Conservation (phyloP, 1,139 yeast genomes). For the Pichia sp. region DNA sequence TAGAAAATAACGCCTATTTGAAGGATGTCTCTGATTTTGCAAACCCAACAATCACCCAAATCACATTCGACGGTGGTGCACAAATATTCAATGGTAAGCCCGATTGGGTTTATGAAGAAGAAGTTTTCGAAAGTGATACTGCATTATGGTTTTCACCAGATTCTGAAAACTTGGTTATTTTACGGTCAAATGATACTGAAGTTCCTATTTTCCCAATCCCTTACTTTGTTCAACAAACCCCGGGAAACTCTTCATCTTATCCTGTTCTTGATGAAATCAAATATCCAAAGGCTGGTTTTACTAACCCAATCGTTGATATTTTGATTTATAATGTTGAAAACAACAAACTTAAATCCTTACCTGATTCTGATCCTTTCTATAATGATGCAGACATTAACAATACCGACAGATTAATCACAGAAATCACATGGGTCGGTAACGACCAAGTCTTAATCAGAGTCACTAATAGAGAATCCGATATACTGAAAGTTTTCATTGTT, state of each 20-base stretch:
- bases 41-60: slow-evolving; percentile 28
- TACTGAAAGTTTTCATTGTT: slow-evolving; percentile 40
- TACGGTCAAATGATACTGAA: slow-evolving; percentile 49
- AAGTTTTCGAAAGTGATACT: slow-evolving; percentile 48
- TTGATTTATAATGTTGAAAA: slow-evolving; percentile 33
- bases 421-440: slow-evolving; percentile 45
- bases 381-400: slow-evolving; percentile 36
- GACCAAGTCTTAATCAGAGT: slow-evolving; percentile 40
- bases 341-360: slow-evolving; percentile 36
- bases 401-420: slow-evolving; percentile 34
- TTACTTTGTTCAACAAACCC: slow-evolving; percentile 49
- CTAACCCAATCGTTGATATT: slow-evolving; percentile 46
- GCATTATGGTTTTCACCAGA: slow-evolving; percentile 62
- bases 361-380: slow-evolving; percentile 31
- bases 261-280: slow-evolving; percentile 39
- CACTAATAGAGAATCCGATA: slow-evolving; percentile 49
- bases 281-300: slow-evolving; percentile 57
- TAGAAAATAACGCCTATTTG: slow-evolving; percentile 46
- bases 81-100: slow-evolving; percentile 56
- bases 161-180: slow-evolving; percentile 46
- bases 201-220: slow-evolving; percentile 55
- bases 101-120: slow-evolving; percentile 66
- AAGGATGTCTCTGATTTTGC: slow-evolving; percentile 31
- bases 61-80: slow-evolving; percentile 50
- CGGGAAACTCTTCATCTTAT: slow-evolving; percentile 38